Conservation (phyloP, 257 asterid genomes). For the Nicotiana benthamiana region DNA sequence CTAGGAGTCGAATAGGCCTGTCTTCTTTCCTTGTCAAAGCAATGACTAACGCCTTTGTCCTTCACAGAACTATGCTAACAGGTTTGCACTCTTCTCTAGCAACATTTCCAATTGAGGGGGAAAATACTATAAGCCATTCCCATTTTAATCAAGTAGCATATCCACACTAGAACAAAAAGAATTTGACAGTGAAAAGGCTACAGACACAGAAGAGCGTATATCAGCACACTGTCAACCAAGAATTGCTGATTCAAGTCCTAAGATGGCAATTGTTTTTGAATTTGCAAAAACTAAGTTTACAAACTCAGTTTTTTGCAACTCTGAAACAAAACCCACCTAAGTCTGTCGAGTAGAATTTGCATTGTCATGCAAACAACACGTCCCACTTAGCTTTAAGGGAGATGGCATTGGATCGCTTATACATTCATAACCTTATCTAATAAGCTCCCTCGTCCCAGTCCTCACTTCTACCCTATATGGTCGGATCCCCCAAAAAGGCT, state of each 20-base stretch:
- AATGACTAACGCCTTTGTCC: not conserved
- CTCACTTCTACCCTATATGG: not conserved
- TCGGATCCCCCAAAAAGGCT: no score
- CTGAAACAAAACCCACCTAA: not conserved
- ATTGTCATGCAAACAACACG: not conserved
- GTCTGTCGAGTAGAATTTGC: not conserved
- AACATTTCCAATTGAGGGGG: not conserved
- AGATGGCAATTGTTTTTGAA: not conserved
- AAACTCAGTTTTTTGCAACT: not conserved
- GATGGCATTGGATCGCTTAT: not conserved
- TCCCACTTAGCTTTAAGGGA: not conserved
- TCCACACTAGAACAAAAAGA: not conserved
- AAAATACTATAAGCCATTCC: not conserved
- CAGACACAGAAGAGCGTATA: not conserved
- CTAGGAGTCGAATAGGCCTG: not conserved
- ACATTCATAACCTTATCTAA: not conserved
- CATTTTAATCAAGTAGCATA: not conserved
- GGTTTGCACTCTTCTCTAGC: not conserved
- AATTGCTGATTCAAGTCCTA: not conserved
- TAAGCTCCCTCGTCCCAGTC: not conserved
- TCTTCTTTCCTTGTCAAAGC: not conserved
- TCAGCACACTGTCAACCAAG: conserved; percentile 1
- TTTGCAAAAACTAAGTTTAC: not conserved
- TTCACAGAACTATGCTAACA: not conserved
- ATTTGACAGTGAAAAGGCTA: not conserved